Evolutionary conservation across 768 basidiomycete species (phyloP), one percentile per base, ranked within the genome.

Genomic region (Lactifluus echinatus): DNA sequence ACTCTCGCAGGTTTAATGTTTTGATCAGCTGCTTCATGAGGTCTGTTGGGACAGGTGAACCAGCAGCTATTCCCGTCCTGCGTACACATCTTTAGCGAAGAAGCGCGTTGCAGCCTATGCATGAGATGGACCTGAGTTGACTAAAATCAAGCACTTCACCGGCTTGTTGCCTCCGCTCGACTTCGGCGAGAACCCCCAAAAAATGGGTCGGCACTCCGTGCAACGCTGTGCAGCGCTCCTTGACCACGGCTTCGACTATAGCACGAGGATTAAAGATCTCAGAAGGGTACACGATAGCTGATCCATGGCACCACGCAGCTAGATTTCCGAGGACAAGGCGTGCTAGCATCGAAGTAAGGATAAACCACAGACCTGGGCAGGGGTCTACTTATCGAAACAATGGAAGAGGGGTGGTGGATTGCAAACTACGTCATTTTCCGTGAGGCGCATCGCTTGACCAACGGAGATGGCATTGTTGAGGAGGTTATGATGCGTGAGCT

Each of bases 141-240:
- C 72, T 69, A 5, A 81, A 72, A 62, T 87, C 78, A 3, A 81
- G 60, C 5, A 59, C 63, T 53, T 78, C 73, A 0, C 82, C 81
- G 8, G 53, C 69, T 0, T 72, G 66, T 34, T 73, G 72, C 48
- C 86, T 72, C 57, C 73, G 78, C 56, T 82, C 77, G 8, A 90
- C 76, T 66, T 90, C 88, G 0, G 76, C 68, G 24, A 91, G 71
- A 1, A 91, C 80, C 5, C 84, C 89, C 1, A 89, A 74, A 68
- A 91, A 91, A 66, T 92, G 89, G 0, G 89, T 92, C 0, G 89
- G 89, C 5, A 92, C 89, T 7, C 89, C 89, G 61, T 92, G 89
- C 52, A 93, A 71, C 0, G 84, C 85, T 0, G 88, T 90, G 51
- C 89, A 91, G 56, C 72, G 74, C 62, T 91, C 89, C 17, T 74